phyloP scores from a whole-genome alignment of 192 early-diverging fungal genomes.

The Backusella macrospora region DNA sequence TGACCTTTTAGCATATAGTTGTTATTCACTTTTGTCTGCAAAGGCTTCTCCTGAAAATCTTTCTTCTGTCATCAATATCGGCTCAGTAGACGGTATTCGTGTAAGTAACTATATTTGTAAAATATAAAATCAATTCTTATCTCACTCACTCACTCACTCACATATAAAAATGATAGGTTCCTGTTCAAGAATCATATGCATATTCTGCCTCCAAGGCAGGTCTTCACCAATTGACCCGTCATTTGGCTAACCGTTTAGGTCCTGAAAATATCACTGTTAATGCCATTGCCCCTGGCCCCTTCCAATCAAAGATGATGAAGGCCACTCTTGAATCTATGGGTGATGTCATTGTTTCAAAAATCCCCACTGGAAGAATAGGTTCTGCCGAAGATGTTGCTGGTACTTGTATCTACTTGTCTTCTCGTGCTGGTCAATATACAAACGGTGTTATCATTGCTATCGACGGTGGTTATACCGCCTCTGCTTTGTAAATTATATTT shows the following conservation, averaged over 20 bases:
- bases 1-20: conserved; percentile 15
- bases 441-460: conserved; percentile 81
- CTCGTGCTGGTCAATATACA: conserved; percentile 74
- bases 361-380: conserved; percentile 82
- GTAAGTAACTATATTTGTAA: background rate
- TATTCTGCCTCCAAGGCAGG: conserved; percentile 82
- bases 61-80: conserved; percentile 87
- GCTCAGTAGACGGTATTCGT: conserved; percentile 66
- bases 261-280: conserved; percentile 63
- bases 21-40: conserved; percentile 68
- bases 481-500: no score
- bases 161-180: background rate
- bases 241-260: conserved; percentile 68
- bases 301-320: conserved; percentile 79
- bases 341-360: conserved; percentile 51
- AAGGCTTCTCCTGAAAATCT: conserved; percentile 59
- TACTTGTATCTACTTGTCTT: conserved; percentile 74
- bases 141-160: background rate
- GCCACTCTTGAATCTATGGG: conserved; percentile 54
- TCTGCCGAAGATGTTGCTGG: conserved; percentile 86
- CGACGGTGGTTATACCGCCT: background rate
- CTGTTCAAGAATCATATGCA: conserved; percentile 60
- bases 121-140: background rate
- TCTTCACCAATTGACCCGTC: conserved; percentile 70
- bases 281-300: conserved; percentile 72